Evolutionary conservation across 2,329 filamentous ascomycete species (phyloP).

Genomic region (Neopestalotiopsis sp.): DNA sequence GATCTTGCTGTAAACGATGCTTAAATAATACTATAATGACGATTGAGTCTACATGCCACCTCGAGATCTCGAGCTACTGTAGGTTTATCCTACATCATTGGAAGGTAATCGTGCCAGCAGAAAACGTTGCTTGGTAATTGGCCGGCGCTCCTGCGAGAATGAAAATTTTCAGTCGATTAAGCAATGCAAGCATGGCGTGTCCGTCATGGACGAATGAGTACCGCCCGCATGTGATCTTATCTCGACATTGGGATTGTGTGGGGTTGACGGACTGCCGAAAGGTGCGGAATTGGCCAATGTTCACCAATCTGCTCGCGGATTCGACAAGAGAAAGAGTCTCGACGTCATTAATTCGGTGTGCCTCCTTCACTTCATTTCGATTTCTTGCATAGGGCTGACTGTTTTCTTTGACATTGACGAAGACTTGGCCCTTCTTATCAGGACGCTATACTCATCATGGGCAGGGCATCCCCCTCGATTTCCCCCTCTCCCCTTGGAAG

Average conservation of each 20-base stretch:
- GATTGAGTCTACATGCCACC: background rate
- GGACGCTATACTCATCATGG: background rate
- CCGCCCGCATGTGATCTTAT: constrained; percentile 1
- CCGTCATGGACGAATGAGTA: background rate
- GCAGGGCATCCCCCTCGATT: background rate
- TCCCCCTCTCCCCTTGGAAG: background rate
- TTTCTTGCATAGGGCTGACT: background rate
- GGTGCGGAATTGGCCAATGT: background rate
- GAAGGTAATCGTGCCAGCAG: too few species aligned
- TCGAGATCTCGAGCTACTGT: too few species aligned
- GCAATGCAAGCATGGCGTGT: background rate
- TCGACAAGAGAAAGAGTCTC: background rate
- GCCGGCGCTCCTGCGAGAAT: background rate
- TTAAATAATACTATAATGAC: background rate
- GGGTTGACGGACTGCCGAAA: background rate
- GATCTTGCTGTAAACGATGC: background rate
- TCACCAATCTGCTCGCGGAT: background rate
- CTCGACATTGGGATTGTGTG: background rate
- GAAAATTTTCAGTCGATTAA: background rate
- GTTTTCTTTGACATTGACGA: background rate
- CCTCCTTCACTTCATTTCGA: background rate
- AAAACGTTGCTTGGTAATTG: background rate
- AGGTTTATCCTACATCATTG: too few species aligned
- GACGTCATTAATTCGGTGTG: background rate
- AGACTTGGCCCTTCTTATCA: background rate